Evolutionary conservation across 2,329 filamentous ascomycete species (phyloP).

Genomic region (Lasiodiplodia hormozganensis): DNA sequence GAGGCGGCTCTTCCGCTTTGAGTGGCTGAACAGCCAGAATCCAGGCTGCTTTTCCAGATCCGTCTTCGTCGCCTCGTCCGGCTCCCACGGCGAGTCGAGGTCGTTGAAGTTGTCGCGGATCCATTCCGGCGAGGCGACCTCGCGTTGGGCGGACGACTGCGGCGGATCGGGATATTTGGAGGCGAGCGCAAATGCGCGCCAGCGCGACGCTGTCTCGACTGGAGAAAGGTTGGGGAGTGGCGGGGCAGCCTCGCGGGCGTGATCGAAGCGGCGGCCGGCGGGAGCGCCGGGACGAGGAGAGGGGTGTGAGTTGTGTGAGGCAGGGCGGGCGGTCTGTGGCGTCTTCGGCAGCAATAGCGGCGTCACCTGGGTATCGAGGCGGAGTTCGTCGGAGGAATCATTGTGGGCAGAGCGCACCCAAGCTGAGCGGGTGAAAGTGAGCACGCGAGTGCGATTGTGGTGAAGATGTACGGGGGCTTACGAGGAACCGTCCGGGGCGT

Average conservation of each 20-base stretch:
- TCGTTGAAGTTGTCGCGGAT: conserved; percentile 58
- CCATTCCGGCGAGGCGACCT: conserved; percentile 53
- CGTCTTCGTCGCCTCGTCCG: conserved; percentile 58
- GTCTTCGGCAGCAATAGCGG: conserved; percentile 33
- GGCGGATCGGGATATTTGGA: conserved; percentile 38
- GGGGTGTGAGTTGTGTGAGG: conserved; percentile 48
- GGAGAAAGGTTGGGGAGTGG: conserved; percentile 45
- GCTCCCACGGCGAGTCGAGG: conserved; percentile 59
- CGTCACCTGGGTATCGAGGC: conserved; percentile 20
- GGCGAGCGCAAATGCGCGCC: conserved; percentile 47
- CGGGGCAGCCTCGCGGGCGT: conserved; percentile 46
- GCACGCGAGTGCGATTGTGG: conserved; percentile 2
- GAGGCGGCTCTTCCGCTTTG: conserved; percentile 58
- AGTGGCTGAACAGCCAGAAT: conserved; percentile 56
- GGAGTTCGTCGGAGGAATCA: conserved; percentile 32
- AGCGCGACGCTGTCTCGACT: conserved; percentile 46
- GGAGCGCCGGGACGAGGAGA: conserved; percentile 47
- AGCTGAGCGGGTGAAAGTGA: conserved; percentile 32
- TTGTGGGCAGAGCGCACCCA: conserved; percentile 49
- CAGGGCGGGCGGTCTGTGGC: conserved; percentile 42
- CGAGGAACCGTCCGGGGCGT: conserved; percentile 24
- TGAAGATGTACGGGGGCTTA: conserved; percentile 19
- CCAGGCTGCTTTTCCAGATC: conserved; percentile 56
- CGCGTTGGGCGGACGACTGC: conserved; percentile 43
- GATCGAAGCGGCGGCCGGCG: conserved; percentile 48